Evolutionary conservation across 2,329 filamentous ascomycete species (phyloP), one percentile per base, ranked within the genome.

Genomic region (Chrysoporthe puriensis): DNA sequence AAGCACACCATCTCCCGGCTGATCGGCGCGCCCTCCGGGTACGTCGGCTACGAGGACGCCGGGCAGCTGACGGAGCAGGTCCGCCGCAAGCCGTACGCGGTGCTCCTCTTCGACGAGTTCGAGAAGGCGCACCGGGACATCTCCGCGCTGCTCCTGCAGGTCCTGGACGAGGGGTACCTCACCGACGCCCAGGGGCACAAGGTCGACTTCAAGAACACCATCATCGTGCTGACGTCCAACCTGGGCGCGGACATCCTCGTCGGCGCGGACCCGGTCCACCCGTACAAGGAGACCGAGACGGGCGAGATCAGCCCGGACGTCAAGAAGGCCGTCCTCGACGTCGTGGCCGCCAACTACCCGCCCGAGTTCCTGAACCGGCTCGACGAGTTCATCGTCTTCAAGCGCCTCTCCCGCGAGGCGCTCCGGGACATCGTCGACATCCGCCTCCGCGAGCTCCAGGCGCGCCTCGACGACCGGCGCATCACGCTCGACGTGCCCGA

Each of bases 111-210:
- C 73, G 96, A 99, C 77, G 96, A 98, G 77, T 98, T 97, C 73
- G 96, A 99, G 77, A 98, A 99, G 77, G 96, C 95, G 0, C 96
- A 98, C 76, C 90, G 93, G 64, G 96, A 99, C 74, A 97, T 98
- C 72, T 96, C 93, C 0, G 91, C 94, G 0, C 84, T 99, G 3
- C 86, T 99, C 4, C 86, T 99, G 4, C 96, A 98, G 78, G 95
- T 98, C 0, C 87, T 99, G 0, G 96, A 98, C 76, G 96, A 98
- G 77, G 96, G 96, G 2, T 97, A 96, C 82, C 86, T 99, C 62
- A 98, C 95, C 0, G 96, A 98, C 76, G 90, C 93, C 0, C 95
- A 98, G 80, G 96, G 96, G 43, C 94, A 97, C 82, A 97, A 96
- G 79, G 91, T 99, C 69, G 96, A 98, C 77, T 98, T 98, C 84